Base-by-base conservation (phyloP, 345 rosid species). In the Melaleuca quinquenervia region DNA sequence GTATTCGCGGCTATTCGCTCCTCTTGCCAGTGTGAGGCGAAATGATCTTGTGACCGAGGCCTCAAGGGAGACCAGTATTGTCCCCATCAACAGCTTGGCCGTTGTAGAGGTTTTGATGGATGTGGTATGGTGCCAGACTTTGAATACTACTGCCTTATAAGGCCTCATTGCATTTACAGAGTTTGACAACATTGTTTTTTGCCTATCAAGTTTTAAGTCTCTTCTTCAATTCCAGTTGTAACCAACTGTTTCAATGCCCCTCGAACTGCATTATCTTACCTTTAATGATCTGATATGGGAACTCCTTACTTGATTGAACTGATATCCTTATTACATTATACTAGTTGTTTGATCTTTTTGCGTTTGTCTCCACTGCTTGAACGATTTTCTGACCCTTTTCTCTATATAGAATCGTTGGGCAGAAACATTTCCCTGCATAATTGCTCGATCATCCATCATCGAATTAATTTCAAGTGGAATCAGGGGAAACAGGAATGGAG, bases 101-200 rank as follows among this genome's bases (percentile, higher is more conserved):
- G 91, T 94, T 4, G 92, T 96, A 0, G 96, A 94, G 48, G 91
- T 89, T 11, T 85, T 95, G 84, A 94, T 96, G 98, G 93, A 96
- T 85, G 89, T 87, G 95, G 98, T 96, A 90, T 49, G 92, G 86
- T 50, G 84, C 58, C 84, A 53, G 29, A 16, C 50, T 82, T 54
- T 51, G 60, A 32, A 50, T 52, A 54, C 24, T 82, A 27, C 58
- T 27, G 4, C 6, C 58, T 51, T 20, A 82, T 16, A 10, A 74
- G 82, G 20, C 56, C 55, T 52, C 29, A 58, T 13, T 53, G 75
- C 49, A 64, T 85, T 53, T 49, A 50, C 32, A 29, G 13, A 24
- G 27, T 87, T 52, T 49, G 50, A 48, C 54, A 50, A 53, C 50
- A 15, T 50, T 49, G 32, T 82, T 12, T 6, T 51, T 49, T 26